Conservation (phyloP, 2,329 filamentous ascomycete genomes). For the Lecanicillium sp. region DNA sequence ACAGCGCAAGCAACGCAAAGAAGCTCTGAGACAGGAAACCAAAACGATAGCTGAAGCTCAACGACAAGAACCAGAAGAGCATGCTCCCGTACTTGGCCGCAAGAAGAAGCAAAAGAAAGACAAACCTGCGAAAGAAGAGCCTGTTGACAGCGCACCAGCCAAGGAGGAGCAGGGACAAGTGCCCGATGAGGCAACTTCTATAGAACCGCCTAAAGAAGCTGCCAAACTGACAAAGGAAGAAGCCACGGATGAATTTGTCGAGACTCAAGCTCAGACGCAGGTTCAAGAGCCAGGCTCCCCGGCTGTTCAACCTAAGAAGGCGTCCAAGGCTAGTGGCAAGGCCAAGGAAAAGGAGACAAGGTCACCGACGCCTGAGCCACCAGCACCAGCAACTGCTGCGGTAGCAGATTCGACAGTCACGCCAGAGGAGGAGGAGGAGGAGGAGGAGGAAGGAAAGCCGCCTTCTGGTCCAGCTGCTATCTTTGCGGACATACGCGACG, state of each 20-base stretch:
- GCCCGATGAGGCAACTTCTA: background rate
- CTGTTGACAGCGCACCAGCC: no score
- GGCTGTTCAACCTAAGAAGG: conserved; percentile 9
- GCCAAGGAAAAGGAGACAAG: conserved; percentile 20
- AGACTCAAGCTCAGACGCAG: background rate
- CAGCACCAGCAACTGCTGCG: no score
- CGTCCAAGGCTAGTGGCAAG: conserved; percentile 22
- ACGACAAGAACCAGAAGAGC: conserved; percentile 45
- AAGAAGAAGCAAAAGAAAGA: conserved; percentile 85
- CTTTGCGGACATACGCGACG: conserved; percentile 25
- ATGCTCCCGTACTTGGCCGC: conserved; percentile 66
- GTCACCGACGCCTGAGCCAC: conserved; percentile 2
- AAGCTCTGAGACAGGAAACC: conserved; percentile 56
- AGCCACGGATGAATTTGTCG: background rate
- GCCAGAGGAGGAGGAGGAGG: conserved; percentile 1
- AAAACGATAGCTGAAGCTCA: conserved; percentile 42
- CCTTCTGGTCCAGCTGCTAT: conserved; percentile 24
- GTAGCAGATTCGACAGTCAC: no score
- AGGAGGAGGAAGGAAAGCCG: conserved; percentile 13
- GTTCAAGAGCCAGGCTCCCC: conserved; percentile 16
- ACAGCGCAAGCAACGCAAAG: conserved; percentile 67
- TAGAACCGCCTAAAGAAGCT: conserved; percentile 6
- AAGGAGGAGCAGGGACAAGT: conserved; percentile 7
- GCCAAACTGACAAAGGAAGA: background rate
- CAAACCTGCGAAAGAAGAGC: conserved; percentile 29